Evolutionary conservation across 1,284 basidiomycete species (phyloP).

Genomic region (Leccinum pallidistipes): DNA sequence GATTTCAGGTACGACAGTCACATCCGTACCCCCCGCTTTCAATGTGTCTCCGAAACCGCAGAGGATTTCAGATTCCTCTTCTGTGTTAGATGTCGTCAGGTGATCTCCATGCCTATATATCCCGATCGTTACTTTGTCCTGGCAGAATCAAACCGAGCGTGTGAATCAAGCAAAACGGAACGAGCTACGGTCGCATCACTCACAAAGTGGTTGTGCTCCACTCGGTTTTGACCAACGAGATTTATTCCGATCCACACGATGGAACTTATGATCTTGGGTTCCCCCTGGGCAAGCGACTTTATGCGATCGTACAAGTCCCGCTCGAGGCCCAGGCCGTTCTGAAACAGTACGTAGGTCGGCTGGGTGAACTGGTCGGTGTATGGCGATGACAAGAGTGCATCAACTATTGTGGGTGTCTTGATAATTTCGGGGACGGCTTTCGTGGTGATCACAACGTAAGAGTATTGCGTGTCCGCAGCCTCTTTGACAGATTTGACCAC

Average conservation of each 20-base stretch:
- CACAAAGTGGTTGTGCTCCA: conserved; percentile 55
- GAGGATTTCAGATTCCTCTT: conserved; percentile 45
- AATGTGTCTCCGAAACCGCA: conserved; percentile 49
- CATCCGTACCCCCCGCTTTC: conserved; percentile 46
- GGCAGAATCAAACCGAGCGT: not conserved
- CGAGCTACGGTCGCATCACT: conserved; percentile 14
- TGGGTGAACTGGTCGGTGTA: conserved; percentile 50
- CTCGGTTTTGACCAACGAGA: conserved; percentile 44
- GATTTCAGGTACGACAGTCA: conserved; percentile 55
- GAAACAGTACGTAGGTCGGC: conserved; percentile 67
- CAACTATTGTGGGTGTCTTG: conserved; percentile 57
- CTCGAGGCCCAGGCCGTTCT: conserved; percentile 80
- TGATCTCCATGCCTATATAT: conserved; percentile 50
- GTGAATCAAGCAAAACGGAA: not conserved
- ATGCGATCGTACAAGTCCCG: conserved; percentile 60
- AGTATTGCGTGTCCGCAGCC: conserved; percentile 61
- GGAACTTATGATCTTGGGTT: conserved; percentile 54
- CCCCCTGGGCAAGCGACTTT: conserved; percentile 40
- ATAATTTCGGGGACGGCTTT: conserved; percentile 74
- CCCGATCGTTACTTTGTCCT: conserved; percentile 56
- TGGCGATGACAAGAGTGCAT: conserved; percentile 52
- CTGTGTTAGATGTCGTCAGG: conserved; percentile 43
- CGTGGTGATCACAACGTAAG: conserved; percentile 68
- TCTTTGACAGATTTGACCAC: conserved; percentile 60
- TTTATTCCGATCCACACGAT: conserved; percentile 58